These are phyloP conservation scores for Hortaea werneckii DNA, from an alignment of 2,329 filamentous ascomycete genomes.

Conservation along the genomic window DNA sequence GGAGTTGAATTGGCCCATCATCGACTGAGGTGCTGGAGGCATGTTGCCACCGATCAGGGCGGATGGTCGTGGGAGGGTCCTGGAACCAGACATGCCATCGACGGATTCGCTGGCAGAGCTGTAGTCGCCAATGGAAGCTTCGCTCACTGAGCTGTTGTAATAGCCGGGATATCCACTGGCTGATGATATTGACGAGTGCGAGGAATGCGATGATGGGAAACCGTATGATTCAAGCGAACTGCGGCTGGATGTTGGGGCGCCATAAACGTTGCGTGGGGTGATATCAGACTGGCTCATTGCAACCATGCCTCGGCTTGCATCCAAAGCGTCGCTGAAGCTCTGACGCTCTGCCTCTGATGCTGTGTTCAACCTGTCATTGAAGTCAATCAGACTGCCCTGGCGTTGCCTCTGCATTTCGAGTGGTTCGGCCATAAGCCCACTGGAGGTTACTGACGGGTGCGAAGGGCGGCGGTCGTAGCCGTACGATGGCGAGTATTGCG, in stretches of 20 bases:
- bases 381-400: slow-evolving; percentile 57
- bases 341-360: slow-evolving; percentile 48
- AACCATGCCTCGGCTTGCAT: slow-evolving; percentile 88
- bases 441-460: slow-evolving; percentile 66
- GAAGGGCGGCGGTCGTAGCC: slow-evolving; percentile 62
- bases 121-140: slow-evolving; percentile 82
- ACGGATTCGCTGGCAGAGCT: slow-evolving; percentile 82
- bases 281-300: slow-evolving; percentile 79
- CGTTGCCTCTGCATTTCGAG: slow-evolving; percentile 38
- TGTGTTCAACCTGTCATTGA: slow-evolving; percentile 46
- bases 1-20: slow-evolving; percentile 98
- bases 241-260: slow-evolving; percentile 50
- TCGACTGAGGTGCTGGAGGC: slow-evolving; percentile 80
- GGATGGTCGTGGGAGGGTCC: slow-evolving; percentile 73
- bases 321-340: slow-evolving; percentile 78
- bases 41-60: slow-evolving; percentile 52
- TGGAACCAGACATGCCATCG: slow-evolving; percentile 59
- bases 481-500: slow-evolving; percentile 60
- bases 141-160: slow-evolving; percentile 70
- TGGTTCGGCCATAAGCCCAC: slow-evolving; percentile 39
- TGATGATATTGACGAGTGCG: slow-evolving; percentile 81
- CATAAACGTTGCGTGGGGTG: slow-evolving; percentile 83
- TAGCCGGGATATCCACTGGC: slow-evolving; percentile 71
- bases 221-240: slow-evolving; percentile 80
- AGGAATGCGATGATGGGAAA: slow-evolving; percentile 75